A percentile compares a stretch with the other conserved stretches of the same genome.
These are phyloP conservation scores for Amaranthus hypochondriacus DNA, from an alignment of 148 eudicot species.

Conservation along the genomic window DNA sequence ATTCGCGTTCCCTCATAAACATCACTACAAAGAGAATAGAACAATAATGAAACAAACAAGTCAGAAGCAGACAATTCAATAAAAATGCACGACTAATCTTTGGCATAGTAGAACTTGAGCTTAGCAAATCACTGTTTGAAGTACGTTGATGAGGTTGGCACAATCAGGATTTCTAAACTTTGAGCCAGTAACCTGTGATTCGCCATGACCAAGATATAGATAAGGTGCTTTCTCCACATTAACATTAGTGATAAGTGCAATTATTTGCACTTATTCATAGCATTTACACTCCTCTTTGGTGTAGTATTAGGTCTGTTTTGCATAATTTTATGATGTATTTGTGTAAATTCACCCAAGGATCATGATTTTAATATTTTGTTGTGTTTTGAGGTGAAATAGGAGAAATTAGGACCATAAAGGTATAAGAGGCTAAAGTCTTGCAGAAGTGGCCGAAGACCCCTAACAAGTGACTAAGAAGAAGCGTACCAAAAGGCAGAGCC, in stretches of 20 bases:
- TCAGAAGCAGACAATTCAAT: neutral
- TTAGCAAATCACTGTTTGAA: neutral
- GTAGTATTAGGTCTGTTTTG: too few relatives aligned
- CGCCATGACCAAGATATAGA: neutral
- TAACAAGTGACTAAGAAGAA: too few relatives aligned
- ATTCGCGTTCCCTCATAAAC: slow-evolving; percentile 91
- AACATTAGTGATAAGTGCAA: neutral
- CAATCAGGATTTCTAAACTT: neutral
- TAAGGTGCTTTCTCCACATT: neutral
- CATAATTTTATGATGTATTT: too few relatives aligned
- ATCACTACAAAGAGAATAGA: slow-evolving; percentile 49
- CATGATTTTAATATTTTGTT: too few relatives aligned
- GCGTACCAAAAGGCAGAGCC: too few relatives aligned
- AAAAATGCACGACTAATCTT: neutral
- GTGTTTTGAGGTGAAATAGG: too few relatives aligned
- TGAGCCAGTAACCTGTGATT: neutral
- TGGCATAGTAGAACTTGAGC: neutral
- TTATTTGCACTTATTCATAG: too few relatives aligned
- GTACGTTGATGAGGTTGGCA: neutral
- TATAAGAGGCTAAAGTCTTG: too few relatives aligned
- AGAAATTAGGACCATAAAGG: too few relatives aligned
- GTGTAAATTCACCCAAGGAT: too few relatives aligned
- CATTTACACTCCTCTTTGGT: too few relatives aligned
- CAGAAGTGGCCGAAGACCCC: too few relatives aligned
- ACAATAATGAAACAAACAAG: neutral